Percentiles rank a stretch among this genome's conserved stretches.
Evolutionary conservation across 2,329 filamentous ascomycete species (phyloP).

Genomic region (Orbilia brochopaga): DNA sequence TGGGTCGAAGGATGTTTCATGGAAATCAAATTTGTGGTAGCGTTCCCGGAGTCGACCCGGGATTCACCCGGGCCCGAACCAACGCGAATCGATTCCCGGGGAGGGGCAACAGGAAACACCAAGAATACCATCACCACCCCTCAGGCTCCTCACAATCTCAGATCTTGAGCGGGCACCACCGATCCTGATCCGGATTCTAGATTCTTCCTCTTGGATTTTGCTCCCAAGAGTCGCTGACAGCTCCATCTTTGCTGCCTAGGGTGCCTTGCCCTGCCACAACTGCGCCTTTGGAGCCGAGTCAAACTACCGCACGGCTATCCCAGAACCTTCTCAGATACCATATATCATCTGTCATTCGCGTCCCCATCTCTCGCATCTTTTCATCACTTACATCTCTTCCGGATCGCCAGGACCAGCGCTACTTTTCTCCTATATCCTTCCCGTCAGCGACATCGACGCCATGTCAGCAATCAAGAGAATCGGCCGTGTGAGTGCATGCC

Average conservation of each 20-base stretch:
- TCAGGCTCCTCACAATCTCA: too few relatives aligned
- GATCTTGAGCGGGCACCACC: conserved; percentile 10
- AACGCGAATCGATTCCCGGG: neutral
- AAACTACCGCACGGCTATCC: conserved; percentile 17
- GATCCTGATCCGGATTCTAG: neutral
- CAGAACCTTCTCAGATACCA: neutral
- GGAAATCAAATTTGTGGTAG: neutral
- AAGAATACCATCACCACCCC: neutral
- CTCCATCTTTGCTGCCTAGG: conserved; percentile 15
- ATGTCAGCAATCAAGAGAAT: conserved; percentile 46
- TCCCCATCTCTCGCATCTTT: conserved; percentile 10
- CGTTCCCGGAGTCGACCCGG: neutral
- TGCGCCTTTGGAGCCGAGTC: conserved; percentile 49
- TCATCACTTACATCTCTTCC: conserved; percentile 2
- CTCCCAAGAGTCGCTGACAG: neutral
- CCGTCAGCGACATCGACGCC: neutral
- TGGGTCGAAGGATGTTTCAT: conserved; percentile 4
- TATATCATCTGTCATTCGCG: neutral
- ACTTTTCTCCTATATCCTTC: conserved; percentile 2
- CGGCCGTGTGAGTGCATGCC: conserved; percentile 12
- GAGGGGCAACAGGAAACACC: conserved; percentile 4
- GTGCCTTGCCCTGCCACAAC: conserved; percentile 18
- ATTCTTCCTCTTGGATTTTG: neutral
- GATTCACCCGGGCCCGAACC: neutral
- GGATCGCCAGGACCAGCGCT: neutral